Conservation (phyloP, 768 basidiomycete species). For the Boletus reticulatus region DNA sequence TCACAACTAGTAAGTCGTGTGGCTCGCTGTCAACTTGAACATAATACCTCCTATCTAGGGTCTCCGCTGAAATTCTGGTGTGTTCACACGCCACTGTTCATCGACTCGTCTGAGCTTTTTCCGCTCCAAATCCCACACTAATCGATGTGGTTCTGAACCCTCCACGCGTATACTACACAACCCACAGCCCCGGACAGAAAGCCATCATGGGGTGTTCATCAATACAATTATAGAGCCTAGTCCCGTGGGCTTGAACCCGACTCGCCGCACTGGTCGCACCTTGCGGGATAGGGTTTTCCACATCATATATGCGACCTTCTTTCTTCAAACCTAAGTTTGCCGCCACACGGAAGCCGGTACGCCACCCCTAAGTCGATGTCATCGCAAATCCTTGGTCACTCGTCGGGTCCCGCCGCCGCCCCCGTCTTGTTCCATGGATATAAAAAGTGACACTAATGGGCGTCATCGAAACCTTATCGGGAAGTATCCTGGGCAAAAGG, state of each 20-base stretch:
- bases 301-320: not conserved
- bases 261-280: not conserved
- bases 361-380: not conserved
- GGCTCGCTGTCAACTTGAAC: no score
- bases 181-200: constrained; percentile 12
- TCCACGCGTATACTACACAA: constrained; percentile 1
- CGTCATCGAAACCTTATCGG: not conserved
- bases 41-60: not conserved
- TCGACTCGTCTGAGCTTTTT: not conserved
- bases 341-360: not conserved
- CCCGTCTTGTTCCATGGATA: not conserved
- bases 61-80: not conserved
- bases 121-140: not conserved
- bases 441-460: not conserved
- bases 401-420: not conserved
- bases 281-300: not conserved
- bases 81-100: not conserved
- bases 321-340: constrained; percentile 11
- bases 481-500: not conserved
- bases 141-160: not conserved
- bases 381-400: not conserved
- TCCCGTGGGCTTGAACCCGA: not conserved
- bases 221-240: constrained; percentile 4
- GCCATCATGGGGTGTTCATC: constrained; percentile 5
- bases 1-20: not conserved